Conservation (phyloP, 1,284 basidiomycete species). For the Kwoniella shivajii region DNA sequence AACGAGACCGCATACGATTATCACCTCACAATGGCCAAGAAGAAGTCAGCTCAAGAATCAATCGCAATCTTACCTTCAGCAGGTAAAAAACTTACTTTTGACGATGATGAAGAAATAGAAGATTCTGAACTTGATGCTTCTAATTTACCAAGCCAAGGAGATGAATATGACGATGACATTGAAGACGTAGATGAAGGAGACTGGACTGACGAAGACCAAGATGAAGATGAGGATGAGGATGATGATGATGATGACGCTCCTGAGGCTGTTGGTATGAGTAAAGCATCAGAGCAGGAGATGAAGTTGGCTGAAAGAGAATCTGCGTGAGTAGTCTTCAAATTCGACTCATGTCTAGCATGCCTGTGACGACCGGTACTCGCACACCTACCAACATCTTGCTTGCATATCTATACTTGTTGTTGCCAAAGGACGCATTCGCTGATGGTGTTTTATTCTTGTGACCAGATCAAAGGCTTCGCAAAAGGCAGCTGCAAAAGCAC, state of each 20-base stretch:
- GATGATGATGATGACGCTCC: constrained; percentile 42
- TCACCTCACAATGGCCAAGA: constrained; percentile 17
- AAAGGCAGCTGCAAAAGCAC: constrained; percentile 20
- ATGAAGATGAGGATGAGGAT: constrained; percentile 22
- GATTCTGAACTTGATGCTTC: neutral
- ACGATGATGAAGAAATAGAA: constrained; percentile 16
- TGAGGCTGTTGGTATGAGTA: constrained; percentile 38
- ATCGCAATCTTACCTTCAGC: constrained; percentile 23
- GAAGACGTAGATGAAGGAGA: neutral
- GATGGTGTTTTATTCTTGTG: no score
- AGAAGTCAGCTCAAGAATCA: constrained; percentile 7
- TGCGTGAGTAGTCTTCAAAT: constrained; percentile 29
- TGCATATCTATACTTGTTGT: no score
- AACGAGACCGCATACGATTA: neutral
- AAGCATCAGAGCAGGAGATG: constrained; percentile 14
- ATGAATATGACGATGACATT: neutral
- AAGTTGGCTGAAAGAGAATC: constrained; percentile 14
- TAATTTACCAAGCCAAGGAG: neutral
- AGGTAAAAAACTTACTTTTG: constrained; percentile 39
- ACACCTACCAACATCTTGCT: no score
- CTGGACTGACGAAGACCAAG: constrained; percentile 5
- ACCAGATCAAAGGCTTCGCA: constrained; percentile 4
- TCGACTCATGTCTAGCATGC: no score
- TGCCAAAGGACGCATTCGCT: no score
- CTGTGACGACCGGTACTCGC: no score